Percentiles rank a stretch among this genome's conserved stretches.
Evolutionary conservation across 2,329 filamentous ascomycete genomes (phyloP).

Genomic region (Grosmannia penicillata): DNA sequence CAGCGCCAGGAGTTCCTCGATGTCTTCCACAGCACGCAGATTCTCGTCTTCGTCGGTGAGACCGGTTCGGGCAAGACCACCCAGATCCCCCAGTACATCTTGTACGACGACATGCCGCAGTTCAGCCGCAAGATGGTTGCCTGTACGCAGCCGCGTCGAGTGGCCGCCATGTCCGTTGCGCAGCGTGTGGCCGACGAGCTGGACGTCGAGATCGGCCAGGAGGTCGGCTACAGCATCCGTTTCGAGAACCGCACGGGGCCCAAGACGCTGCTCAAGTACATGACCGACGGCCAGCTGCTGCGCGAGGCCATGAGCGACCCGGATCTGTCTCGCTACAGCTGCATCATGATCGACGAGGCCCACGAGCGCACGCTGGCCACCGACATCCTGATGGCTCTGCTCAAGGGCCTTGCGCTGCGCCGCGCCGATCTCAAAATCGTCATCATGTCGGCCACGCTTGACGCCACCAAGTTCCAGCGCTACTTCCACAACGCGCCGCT

Average conservation of each 20-base stretch:
- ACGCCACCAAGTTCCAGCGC: slow-evolving; percentile 93
- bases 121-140: slow-evolving; percentile 77
- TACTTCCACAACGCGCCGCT: slow-evolving; percentile 94
- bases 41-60: slow-evolving; percentile 96
- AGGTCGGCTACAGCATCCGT: slow-evolving; percentile 97
- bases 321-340: slow-evolving; percentile 81
- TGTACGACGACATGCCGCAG: slow-evolving; percentile 92
- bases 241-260: slow-evolving; percentile 89
- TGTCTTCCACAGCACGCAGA: slow-evolving; percentile 86
- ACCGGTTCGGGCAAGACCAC: slow-evolving; percentile 99
- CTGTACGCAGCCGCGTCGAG: slow-evolving; percentile 93
- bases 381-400: slow-evolving; percentile 89
- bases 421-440: slow-evolving; percentile 91
- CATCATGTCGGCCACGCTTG: slow-evolving; percentile 96
- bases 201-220: slow-evolving; percentile 81
- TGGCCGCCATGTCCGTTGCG: slow-evolving; percentile 96
- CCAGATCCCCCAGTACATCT: slow-evolving; percentile 95
- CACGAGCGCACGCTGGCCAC: slow-evolving; percentile 96
- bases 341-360: slow-evolving; percentile 95
- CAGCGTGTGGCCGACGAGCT: slow-evolving; percentile 96
- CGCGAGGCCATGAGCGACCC: slow-evolving; percentile 95
- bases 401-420: slow-evolving; percentile 76
- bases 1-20: slow-evolving; percentile 91
- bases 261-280: slow-evolving; percentile 93
- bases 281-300: slow-evolving; percentile 98